A percentile compares a stretch with the other conserved stretches of the same genome.
Conservation (phyloP, 2,329 filamentous ascomycete species). For the Xylariaceae sp. region DNA sequence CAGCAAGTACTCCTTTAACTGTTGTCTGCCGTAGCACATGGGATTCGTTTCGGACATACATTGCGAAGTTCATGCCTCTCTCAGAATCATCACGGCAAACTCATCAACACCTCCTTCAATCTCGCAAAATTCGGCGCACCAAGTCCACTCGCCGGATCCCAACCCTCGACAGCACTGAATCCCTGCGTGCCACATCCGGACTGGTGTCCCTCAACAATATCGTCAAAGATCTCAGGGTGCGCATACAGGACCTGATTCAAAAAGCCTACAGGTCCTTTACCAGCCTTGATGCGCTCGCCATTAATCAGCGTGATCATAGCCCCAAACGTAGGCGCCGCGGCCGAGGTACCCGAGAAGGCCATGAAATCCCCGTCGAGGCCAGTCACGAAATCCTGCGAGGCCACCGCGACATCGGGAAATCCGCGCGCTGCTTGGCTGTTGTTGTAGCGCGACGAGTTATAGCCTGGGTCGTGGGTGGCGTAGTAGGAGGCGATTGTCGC, state of each 20-base stretch:
- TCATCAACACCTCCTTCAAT: conserved; percentile 7
- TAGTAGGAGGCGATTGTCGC: conserved; percentile 36
- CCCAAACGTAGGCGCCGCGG: conserved; percentile 25
- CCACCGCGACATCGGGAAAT: conserved; percentile 38
- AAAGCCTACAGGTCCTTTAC: conserved; percentile 26
- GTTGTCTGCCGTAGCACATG: too few relatives aligned
- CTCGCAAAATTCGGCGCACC: conserved; percentile 13
- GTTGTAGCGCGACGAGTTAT: conserved; percentile 31
- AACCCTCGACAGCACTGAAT: conserved; percentile 16
- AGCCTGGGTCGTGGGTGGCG: conserved; percentile 31
- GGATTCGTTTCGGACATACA: too few relatives aligned
- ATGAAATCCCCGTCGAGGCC: conserved; percentile 30
- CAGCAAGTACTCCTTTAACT: too few relatives aligned
- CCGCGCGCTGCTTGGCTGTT: conserved; percentile 32
- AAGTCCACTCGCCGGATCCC: conserved; percentile 26
- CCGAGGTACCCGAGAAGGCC: conserved; percentile 35
- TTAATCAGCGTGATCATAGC: conserved; percentile 28
- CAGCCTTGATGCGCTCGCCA: conserved; percentile 23
- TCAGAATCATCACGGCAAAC: conserved; percentile 1
- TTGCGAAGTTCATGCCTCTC: too few relatives aligned
- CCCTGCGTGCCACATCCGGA: conserved; percentile 21
- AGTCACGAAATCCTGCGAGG: conserved; percentile 35
- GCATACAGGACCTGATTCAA: conserved; percentile 27
- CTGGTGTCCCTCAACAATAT: conserved; percentile 23
- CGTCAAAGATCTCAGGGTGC: conserved; percentile 28